Percentiles rank a stretch among this genome's conserved stretches.
Conservation (phyloP, 1,139 yeast species). For the Yamadazyma mexicana region DNA sequence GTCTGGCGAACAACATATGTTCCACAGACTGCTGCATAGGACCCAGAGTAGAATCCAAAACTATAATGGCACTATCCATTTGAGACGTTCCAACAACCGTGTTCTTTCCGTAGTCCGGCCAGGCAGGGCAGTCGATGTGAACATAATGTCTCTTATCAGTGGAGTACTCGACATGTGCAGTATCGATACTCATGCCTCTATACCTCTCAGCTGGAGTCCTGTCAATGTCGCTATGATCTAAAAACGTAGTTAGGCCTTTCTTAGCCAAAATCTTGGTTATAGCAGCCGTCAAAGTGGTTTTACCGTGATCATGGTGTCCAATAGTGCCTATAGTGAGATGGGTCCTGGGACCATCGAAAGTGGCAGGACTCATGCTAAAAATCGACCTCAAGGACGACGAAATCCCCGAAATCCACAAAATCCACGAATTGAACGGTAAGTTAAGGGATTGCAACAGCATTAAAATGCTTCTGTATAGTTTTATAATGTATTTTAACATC, state of each 20-base stretch:
- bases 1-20: constrained; percentile 96
- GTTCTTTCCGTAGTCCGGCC: constrained; percentile 97
- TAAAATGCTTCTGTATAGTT: too few species aligned
- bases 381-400: too few species aligned
- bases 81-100: constrained; percentile 99
- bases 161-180: constrained; percentile 96
- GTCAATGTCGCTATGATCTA: constrained; percentile 92
- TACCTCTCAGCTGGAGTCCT: constrained; percentile 99
- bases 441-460: too few species aligned
- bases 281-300: constrained; percentile 97
- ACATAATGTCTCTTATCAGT: constrained; percentile 93
- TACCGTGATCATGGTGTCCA: constrained; percentile 96
- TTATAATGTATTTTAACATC: too few species aligned
- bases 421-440: too few species aligned
- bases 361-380: too few species aligned
- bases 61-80: constrained; percentile 99
- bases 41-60: constrained; percentile 98
- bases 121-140: constrained; percentile 97
- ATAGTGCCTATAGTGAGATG: constrained; percentile 95
- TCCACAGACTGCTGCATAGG: constrained; percentile 99
- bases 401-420: too few species aligned
- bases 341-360: constrained; percentile 89
- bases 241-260: constrained; percentile 88
- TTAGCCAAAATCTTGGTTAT: constrained; percentile 91
- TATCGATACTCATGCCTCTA: constrained; percentile 97